Evolutionary conservation across 179 eudicot genomes (phyloP).

Genomic region (Spinacia oleracea): DNA sequence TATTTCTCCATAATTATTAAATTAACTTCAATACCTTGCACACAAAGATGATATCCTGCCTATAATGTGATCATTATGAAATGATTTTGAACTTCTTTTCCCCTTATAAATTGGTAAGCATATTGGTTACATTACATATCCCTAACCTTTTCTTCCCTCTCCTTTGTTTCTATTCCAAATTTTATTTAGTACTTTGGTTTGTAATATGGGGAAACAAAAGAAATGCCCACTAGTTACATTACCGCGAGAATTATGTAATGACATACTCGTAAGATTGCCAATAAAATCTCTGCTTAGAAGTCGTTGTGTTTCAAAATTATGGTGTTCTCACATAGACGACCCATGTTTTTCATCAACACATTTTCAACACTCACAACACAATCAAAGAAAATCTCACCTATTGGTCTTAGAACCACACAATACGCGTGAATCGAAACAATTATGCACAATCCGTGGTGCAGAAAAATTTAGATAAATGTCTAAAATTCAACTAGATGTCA

Average conservation of each 20-base stretch:
- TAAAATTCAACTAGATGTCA: background rate
- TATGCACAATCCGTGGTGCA: slow-evolving; percentile 18
- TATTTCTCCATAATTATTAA: too few relatives aligned
- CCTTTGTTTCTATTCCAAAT: too few relatives aligned
- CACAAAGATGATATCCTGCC: too few relatives aligned
- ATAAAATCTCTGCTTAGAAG: slow-evolving; percentile 11
- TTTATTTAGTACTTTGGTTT: too few relatives aligned
- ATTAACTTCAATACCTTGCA: too few relatives aligned
- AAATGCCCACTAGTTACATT: background rate
- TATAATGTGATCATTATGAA: too few relatives aligned
- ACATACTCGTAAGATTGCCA: slow-evolving; percentile 23
- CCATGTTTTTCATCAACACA: slow-evolving; percentile 13
- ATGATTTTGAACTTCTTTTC: too few relatives aligned
- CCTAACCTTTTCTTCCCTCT: too few relatives aligned
- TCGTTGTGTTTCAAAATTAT: slow-evolving; percentile 21
- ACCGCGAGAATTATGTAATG: background rate
- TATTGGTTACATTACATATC: too few relatives aligned
- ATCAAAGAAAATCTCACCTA: slow-evolving; percentile 1
- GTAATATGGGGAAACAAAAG: background rate
- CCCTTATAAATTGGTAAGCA: too few relatives aligned
- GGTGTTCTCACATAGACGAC: slow-evolving; percentile 25
- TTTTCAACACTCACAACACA: slow-evolving; percentile 4
- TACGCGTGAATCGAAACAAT: background rate
- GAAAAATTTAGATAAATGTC: slow-evolving; percentile 18
- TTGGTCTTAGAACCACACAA: slow-evolving; percentile 19